Evolutionary conservation across 2,329 filamentous ascomycete genomes (phyloP), one percentile per base, ranked within the genome.

Genomic region (Fusarium tjaetaba): DNA sequence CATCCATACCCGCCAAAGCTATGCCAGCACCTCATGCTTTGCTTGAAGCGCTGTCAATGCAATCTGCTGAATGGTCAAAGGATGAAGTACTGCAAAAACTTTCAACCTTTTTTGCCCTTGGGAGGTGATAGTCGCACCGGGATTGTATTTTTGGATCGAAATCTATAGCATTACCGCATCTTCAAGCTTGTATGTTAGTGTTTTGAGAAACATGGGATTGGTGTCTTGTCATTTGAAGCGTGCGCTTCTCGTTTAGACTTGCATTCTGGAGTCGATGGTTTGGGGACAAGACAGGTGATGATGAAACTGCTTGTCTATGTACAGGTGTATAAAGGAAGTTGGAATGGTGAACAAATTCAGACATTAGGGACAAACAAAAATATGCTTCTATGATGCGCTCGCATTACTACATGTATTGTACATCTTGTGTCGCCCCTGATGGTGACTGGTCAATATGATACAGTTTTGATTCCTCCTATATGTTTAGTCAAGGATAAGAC

Each of bases 21-120:
- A 81, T 95, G 55, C 93, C 93, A 6, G 88, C 89, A 32, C 90
- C 88, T 68, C 91, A 94, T 68, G 90, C 86, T 70, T 83, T 96
- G 42, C 86, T 95, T 45, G 88, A 89, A 22, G 90, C 91, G 24
- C 82, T 95, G 76, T 87, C 90, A 75, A 90, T 93, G 82, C 87
- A 88, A 72, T 90, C 87, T 42, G 84, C 85, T 4, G 88, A 90
- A 75, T 90, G 89, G 85, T 85, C 90, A 56, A 89, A 89, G 73
- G 90, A 92, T 70, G 87, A 89, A 6, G 86, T 95, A 75, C 82
- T 95, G 68, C 90, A 90, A 77, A 90, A 94, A 76, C 81, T 95
- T 68, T 90, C 92, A 78, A 87, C 88, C 55, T 93, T 84, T 63
- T 79, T 82, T 61, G 81, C 79, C 58, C 72, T 83, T 49, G 78